Conservation (phyloP, 306 rosid genomes). For the Mimosa pudica region DNA sequence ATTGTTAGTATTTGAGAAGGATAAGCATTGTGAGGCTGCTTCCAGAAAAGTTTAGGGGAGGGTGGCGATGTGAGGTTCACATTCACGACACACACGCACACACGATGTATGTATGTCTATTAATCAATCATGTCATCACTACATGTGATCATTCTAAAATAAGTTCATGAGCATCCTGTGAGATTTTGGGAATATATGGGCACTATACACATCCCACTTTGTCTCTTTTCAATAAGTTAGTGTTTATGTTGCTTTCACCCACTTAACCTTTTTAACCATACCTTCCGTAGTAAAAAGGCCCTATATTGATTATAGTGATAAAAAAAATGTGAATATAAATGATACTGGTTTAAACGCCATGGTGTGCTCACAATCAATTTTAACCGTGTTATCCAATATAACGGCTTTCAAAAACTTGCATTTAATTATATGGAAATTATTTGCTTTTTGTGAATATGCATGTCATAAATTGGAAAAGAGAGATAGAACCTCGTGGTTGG, state of each 20-base stretch:
- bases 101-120: background rate
- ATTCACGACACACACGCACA: background rate
- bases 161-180: slow-evolving; percentile 42
- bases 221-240: background rate
- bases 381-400: background rate
- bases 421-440: background rate
- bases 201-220: background rate
- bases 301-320: background rate
- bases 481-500: too few relatives aligned
- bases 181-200: slow-evolving; percentile 5
- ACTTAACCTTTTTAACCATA: background rate
- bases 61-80: slow-evolving; percentile 2
- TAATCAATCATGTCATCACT: slow-evolving; percentile 8
- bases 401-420: background rate
- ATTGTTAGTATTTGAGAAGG: background rate
- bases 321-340: background rate
- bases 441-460: background rate
- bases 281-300: background rate
- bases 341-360: background rate
- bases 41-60: slow-evolving; percentile 10
- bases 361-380: background rate
- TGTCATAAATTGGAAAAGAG: too few relatives aligned
- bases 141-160: background rate
- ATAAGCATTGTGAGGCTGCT: slow-evolving; percentile 17
- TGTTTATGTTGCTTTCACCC: slow-evolving; percentile 22